phyloP scores from a whole-genome alignment of 2,329 filamentous ascomycete genomes.

The Sporothrix pseudoabietina region DNA sequence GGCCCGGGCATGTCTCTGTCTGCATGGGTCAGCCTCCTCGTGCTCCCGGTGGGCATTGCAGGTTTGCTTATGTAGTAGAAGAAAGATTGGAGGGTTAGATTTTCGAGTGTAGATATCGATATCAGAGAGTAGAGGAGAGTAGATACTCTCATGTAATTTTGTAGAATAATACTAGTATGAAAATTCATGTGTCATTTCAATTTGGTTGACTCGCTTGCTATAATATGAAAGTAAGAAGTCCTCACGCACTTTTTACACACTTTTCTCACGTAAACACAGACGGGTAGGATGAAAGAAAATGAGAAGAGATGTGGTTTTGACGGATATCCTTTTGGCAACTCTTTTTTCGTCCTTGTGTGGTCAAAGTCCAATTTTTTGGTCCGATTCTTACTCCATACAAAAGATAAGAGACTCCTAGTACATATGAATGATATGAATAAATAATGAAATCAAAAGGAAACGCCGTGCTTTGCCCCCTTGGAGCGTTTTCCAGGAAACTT shows the following conservation, averaged over 20 bases:
- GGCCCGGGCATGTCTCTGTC: neutral
- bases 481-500: neutral
- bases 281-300: neutral
- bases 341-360: neutral
- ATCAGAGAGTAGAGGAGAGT: neutral
- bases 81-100: neutral
- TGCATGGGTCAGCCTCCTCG: neutral
- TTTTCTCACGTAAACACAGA: neutral
- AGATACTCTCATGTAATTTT: neutral
- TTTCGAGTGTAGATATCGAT: neutral
- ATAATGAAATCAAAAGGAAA: neutral
- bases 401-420: conserved; percentile 5
- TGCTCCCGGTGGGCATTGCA: neutral
- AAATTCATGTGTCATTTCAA: neutral
- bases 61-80: neutral
- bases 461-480: conserved; percentile 23
- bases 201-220: neutral
- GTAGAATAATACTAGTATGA: neutral
- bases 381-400: conserved; percentile 18
- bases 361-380: conserved; percentile 1
- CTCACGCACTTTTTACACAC: neutral
- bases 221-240: neutral
- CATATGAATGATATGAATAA: neutral
- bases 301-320: neutral
- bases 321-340: neutral